Conservation (phyloP, 192 early-diverging fungal species). For the Backusella circina region DNA sequence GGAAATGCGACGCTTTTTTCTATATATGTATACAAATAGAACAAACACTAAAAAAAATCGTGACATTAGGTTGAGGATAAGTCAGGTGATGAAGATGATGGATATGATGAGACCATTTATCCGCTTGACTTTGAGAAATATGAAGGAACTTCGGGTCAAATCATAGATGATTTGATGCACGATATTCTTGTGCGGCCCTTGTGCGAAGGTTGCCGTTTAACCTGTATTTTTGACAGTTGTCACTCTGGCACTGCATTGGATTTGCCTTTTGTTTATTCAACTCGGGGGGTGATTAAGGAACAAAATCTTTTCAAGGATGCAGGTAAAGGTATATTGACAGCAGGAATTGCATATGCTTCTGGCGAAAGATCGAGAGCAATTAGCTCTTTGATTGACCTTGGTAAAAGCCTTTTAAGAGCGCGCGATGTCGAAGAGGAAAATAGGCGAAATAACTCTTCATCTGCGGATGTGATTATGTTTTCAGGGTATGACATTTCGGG, state of each 20-base stretch:
- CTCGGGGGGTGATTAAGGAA: conserved; percentile 56
- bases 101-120: conserved; percentile 76
- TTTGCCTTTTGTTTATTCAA: conserved; percentile 75
- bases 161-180: conserved; percentile 79
- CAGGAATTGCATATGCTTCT: conserved; percentile 42
- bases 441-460: conserved; percentile 37
- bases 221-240: conserved; percentile 84
- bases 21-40: background rate
- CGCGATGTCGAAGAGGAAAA: conserved; percentile 23
- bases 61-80: conserved; percentile 22
- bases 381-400: conserved; percentile 38
- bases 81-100: conserved; percentile 77
- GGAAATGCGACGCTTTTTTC: background rate
- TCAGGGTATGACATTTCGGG: conserved; percentile 51
- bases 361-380: conserved; percentile 39
- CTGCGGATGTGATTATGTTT: conserved; percentile 76
- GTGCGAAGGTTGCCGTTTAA: conserved; percentile 61
- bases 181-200: conserved; percentile 69
- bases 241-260: conserved; percentile 82
- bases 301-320: conserved; percentile 41
- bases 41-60: background rate
- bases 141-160: conserved; percentile 53
- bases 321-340: conserved; percentile 39
- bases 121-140: conserved; percentile 53
- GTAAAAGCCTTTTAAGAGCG: conserved; percentile 39